Percentiles rank a stretch among this genome's conserved stretches.
Conservation (phyloP, 2,329 filamentous ascomycete genomes). For the Calycina marina region DNA sequence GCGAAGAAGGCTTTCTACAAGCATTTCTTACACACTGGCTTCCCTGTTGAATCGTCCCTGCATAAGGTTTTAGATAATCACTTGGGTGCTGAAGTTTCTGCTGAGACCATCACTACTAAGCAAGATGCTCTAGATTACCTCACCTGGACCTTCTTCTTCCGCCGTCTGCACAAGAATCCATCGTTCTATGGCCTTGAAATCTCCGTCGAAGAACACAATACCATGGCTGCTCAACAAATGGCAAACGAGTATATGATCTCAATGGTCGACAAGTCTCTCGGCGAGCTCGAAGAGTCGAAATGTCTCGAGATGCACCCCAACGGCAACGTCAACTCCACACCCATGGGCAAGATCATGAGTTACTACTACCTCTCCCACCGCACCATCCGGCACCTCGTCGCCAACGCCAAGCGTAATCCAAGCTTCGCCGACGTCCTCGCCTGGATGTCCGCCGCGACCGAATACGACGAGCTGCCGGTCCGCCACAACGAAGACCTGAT, state of each 20-base stretch:
- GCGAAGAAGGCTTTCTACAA: constrained; percentile 99
- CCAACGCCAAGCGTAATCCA: constrained; percentile 59
- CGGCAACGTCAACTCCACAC: constrained; percentile 78
- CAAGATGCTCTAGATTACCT: constrained; percentile 96
- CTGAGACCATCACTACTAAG: constrained; percentile 83
- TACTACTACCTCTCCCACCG: constrained; percentile 97
- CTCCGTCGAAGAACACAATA: constrained; percentile 82
- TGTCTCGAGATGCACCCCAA: constrained; percentile 76
- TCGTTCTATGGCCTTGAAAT: constrained; percentile 96
- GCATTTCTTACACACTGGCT: constrained; percentile 95
- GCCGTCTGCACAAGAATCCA: constrained; percentile 91
- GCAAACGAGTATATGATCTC: constrained; percentile 93
- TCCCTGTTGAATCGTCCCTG: constrained; percentile 90
- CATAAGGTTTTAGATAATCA: constrained; percentile 97
- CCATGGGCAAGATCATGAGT: constrained; percentile 95
- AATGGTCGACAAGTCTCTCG: constrained; percentile 76
- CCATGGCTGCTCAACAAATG: constrained; percentile 65
- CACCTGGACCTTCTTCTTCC: constrained; percentile 99
- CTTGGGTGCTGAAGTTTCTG: constrained; percentile 84
- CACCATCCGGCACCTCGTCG: constrained; percentile 75
- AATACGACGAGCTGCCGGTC: constrained; percentile 95
- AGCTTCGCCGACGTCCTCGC: constrained; percentile 70
- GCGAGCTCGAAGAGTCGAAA: constrained; percentile 67
- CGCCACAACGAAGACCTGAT: constrained; percentile 97
- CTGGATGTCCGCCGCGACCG: constrained; percentile 87